These are phyloP conservation scores for Aspergillus pseudoterreus DNA, from an alignment of 2,329 filamentous ascomycete species.

Conservation along the genomic window DNA sequence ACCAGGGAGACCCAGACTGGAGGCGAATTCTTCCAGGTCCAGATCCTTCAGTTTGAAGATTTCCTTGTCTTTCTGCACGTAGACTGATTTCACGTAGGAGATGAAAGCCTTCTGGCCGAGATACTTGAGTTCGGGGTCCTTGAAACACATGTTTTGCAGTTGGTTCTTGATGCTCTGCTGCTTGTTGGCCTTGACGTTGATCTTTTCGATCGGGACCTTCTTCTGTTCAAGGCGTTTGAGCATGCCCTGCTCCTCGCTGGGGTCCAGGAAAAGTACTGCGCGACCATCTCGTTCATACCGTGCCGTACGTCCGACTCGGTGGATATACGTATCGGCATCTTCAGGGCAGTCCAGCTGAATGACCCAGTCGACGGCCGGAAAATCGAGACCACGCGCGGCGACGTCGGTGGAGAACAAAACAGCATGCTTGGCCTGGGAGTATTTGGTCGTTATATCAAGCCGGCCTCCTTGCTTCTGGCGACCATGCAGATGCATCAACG, in stretches of 20 bases:
- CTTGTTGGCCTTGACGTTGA: constrained; percentile 85
- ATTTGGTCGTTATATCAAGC: constrained; percentile 80
- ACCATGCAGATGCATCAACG: constrained; percentile 87
- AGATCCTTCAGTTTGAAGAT: constrained; percentile 81
- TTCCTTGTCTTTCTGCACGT: constrained; percentile 87
- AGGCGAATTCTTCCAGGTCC: constrained; percentile 79
- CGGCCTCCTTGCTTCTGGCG: constrained; percentile 88
- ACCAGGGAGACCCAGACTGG: constrained; percentile 82
- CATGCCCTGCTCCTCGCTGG: constrained; percentile 91
- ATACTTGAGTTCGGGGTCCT: constrained; percentile 90
- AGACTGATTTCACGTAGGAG: constrained; percentile 79
- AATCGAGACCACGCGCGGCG: constrained; percentile 88
- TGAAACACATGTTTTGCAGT: constrained; percentile 92
- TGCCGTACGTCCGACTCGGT: constrained; percentile 91
- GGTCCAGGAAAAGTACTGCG: constrained; percentile 87
- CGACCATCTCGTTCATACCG: constrained; percentile 83
- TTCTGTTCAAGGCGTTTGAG: constrained; percentile 77
- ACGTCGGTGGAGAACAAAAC: constrained; percentile 96
- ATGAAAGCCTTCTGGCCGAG: constrained; percentile 94
- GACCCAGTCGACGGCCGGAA: constrained; percentile 96
- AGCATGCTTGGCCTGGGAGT: constrained; percentile 73
- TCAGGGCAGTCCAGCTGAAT: constrained; percentile 98
- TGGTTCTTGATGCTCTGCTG: constrained; percentile 80
- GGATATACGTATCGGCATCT: constrained; percentile 96
- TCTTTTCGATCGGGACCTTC: constrained; percentile 81